These are phyloP conservation scores for Colletotrichum limetticola DNA, from an alignment of 2,329 filamentous ascomycete genomes.

Conservation along the genomic window DNA sequence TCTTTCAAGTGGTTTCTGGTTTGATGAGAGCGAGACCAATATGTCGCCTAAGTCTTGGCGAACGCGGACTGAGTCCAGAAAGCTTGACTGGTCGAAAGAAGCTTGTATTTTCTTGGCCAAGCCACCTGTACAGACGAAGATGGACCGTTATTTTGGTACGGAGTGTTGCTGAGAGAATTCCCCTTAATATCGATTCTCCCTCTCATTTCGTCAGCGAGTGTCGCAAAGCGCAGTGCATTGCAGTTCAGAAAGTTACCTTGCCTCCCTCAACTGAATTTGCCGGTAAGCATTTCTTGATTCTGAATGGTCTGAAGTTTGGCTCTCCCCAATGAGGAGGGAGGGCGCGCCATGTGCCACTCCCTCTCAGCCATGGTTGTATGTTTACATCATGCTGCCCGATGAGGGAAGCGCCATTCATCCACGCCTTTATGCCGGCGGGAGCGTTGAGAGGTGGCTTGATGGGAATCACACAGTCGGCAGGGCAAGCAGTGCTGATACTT, in stretches of 20 bases:
- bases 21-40: conserved; percentile 28
- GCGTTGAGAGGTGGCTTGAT: not conserved
- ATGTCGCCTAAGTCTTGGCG: conserved; percentile 29
- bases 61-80: conserved; percentile 31
- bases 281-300: not conserved
- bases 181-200: not conserved
- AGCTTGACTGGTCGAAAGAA: conserved; percentile 30
- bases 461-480: not conserved
- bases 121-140: not conserved
- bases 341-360: not conserved
- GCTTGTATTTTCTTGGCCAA: conserved; percentile 28
- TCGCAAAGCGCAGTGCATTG: not conserved
- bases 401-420: not conserved
- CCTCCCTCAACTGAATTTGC: not conserved
- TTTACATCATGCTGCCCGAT: conserved; percentile 14
- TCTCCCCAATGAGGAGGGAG: not conserved
- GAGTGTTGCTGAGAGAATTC: not conserved
- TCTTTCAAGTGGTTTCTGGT: not conserved
- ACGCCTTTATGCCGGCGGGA: not conserved
- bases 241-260: not conserved
- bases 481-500: not conserved
- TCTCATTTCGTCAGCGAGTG: conserved; percentile 9
- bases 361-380: not conserved
- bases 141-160: not conserved
- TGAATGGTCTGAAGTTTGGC: not conserved